A percentile compares a stretch with the other conserved stretches of the same genome.
Conservation (phyloP, 2,329 filamentous ascomycete species). For the Colletotrichum endophyticum region DNA sequence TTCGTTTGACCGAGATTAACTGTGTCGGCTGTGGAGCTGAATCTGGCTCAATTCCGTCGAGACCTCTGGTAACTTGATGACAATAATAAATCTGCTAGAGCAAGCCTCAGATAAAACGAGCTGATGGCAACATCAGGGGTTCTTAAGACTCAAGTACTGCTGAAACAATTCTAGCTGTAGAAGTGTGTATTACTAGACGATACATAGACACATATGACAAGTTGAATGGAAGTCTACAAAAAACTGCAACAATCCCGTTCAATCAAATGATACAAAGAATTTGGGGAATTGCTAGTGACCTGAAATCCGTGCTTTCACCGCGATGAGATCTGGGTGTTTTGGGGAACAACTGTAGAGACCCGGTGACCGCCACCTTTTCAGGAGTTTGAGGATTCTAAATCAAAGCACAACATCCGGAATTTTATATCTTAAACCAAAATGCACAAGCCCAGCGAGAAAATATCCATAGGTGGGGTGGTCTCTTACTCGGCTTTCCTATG, state of each 20-base stretch:
- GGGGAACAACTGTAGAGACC: neutral
- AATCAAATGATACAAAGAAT: neutral
- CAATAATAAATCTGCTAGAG: neutral
- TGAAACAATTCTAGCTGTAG: neutral
- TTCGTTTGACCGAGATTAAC: neutral
- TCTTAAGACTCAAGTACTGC: neutral
- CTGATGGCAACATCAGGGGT: accelerated
- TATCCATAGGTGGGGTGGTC: no score
- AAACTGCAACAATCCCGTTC: neutral
- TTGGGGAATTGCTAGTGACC: neutral
- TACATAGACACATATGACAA: neutral
- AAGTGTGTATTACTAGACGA: neutral
- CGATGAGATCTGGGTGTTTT: neutral
- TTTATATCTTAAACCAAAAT: neutral
- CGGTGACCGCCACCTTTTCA: neutral
- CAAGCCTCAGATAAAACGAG: neutral
- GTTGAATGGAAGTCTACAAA: neutral
- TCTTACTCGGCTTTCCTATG: no score
- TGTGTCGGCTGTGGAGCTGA: neutral
- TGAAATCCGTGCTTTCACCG: neutral
- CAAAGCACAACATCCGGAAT: neutral
- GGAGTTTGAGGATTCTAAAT: neutral
- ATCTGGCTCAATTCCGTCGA: neutral
- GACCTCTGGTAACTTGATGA: neutral
- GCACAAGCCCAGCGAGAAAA: neutral